Percentiles rank a stretch among this genome's conserved stretches.
phyloP scores from a whole-genome alignment of 2,329 filamentous ascomycete genomes.

The Plectosphaerella sp. region DNA sequence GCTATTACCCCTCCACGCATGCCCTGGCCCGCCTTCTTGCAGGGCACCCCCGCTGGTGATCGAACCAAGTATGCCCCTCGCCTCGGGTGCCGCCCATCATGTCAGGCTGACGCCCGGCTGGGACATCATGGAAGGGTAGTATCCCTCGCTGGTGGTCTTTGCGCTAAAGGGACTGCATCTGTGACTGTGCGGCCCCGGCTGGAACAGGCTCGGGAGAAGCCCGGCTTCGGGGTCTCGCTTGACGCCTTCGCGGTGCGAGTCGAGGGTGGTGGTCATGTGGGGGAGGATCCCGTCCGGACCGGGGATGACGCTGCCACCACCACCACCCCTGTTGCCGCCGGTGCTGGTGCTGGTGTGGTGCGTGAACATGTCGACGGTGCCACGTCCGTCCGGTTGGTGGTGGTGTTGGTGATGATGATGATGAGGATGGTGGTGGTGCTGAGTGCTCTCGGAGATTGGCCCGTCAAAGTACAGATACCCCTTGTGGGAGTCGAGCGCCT shows the following conservation, averaged over 20 bases:
- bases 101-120: conserved; percentile 44
- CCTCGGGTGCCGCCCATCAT: conserved; percentile 4
- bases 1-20: too few relatives aligned
- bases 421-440: conserved; percentile 6
- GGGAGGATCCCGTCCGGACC: conserved; percentile 27
- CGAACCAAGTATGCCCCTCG: too few relatives aligned
- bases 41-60: too few relatives aligned
- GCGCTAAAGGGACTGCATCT: conserved; percentile 47
- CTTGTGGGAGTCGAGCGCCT: conserved; percentile 42
- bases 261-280: conserved; percentile 18
- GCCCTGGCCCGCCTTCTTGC: too few relatives aligned
- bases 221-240: conserved; percentile 45
- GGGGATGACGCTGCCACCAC: too few relatives aligned
- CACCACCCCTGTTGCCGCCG: conserved; percentile 3
- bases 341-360: conserved; percentile 16
- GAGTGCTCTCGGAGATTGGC: conserved; percentile 41
- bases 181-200: conserved; percentile 32
- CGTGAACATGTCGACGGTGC: conserved; percentile 46
- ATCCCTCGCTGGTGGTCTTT: conserved; percentile 45
- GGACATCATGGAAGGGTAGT: conserved; percentile 46
- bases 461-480: conserved; percentile 50
- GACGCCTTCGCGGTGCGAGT: conserved; percentile 23
- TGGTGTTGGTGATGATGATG: conserved; percentile 7
- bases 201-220: conserved; percentile 42
- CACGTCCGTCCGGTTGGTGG: conserved; percentile 30